Base-by-base conservation (phyloP, 169 alveolate genomes). In the Plasmodium reichenowi region DNA sequence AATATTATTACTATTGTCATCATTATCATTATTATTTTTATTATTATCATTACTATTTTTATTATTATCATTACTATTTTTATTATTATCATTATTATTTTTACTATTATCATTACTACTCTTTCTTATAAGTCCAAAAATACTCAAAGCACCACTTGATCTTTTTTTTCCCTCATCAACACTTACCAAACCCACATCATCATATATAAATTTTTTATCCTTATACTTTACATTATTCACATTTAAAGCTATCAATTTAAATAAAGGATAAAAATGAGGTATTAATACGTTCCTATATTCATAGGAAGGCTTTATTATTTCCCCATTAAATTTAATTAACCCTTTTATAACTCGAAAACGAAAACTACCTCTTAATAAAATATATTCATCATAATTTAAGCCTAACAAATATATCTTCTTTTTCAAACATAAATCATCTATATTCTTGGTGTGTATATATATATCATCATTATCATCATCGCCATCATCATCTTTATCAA, bases 281-380 rank as follows among this genome's bases (percentile, higher is more conserved):
- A 83, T 83, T 3, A 71, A 73, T 2, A 83, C 83, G 70, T 83
- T 63, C n/a, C 48, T 67, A 62, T 83, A 83, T 26, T 72, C 71
- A 22, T 56, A 47, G 12, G 85, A 83, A 47, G 91, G 91, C 10
- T 54, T 83, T 24, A 83, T 5, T 15, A 83, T 62, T 48, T 68
- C 66, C 7, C 83, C 91, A 62, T 67, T 68, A 68, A 83, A 83
- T 38, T 68, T 17, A 52, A 22, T 60, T 38, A 83, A 20, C 45
- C 91, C 91, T 47, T 68, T 83, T 83, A 83, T 56, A 12, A 83
- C 54, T 15, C 91, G 62, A 83, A 83, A 83, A 48, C 91, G 91
- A 72, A 83, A 83, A 45, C 47, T 60, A 8, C 91, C 91, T 38
- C 91, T 56, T 29, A 83, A 17, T n/a, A 67, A 83, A 43, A 83